Evolutionary conservation across 331 rosid genomes (phyloP).

Genomic region (Malus hybrid): DNA sequence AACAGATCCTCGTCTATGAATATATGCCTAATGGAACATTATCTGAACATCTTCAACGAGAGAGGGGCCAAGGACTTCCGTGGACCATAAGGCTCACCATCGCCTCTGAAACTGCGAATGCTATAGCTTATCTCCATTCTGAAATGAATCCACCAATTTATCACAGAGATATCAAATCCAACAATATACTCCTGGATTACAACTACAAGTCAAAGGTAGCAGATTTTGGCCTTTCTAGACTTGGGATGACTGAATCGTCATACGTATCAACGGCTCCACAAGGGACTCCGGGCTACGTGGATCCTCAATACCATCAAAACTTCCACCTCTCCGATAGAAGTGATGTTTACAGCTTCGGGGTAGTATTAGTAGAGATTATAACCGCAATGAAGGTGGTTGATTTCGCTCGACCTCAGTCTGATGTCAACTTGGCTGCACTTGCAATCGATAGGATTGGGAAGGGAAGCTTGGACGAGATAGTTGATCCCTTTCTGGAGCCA

Average conservation of each 20-base stretch:
- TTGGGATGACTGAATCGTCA: constrained; percentile 74
- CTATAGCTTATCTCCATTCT: constrained; percentile 90
- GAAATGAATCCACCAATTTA: constrained; percentile 79
- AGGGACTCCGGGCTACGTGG: constrained; percentile 95
- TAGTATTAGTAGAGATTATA: constrained; percentile 83
- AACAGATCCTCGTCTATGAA: constrained; percentile 85
- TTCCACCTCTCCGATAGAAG: constrained; percentile 92
- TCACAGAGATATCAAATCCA: constrained; percentile 88
- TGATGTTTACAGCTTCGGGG: constrained; percentile 92
- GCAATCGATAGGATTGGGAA: constrained; percentile 80
- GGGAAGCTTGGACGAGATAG: constrained; percentile 63
- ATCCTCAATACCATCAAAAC: constrained; percentile 96
- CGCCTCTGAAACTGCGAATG: constrained; percentile 86
- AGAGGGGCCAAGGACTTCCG: constrained; percentile 59
- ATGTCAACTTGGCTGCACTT: constrained; percentile 86
- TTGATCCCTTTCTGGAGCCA: constrained; percentile 77
- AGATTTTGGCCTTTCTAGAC: constrained; percentile 93
- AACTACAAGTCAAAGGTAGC: constrained; percentile 82
- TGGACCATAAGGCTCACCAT: constrained; percentile 80
- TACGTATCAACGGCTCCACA: constrained; percentile 92
- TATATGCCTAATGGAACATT: constrained; percentile 8
- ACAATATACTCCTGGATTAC: constrained; percentile 70
- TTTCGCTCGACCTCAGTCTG: constrained; percentile 63
- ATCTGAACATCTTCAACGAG: constrained; percentile 72
- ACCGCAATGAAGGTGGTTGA: constrained; percentile 85